Percentiles rank a stretch among this genome's conserved stretches.
These are phyloP conservation scores for Mycena capillaripes DNA, from an alignment of 768 basidiomycete genomes.

Conservation along the genomic window DNA sequence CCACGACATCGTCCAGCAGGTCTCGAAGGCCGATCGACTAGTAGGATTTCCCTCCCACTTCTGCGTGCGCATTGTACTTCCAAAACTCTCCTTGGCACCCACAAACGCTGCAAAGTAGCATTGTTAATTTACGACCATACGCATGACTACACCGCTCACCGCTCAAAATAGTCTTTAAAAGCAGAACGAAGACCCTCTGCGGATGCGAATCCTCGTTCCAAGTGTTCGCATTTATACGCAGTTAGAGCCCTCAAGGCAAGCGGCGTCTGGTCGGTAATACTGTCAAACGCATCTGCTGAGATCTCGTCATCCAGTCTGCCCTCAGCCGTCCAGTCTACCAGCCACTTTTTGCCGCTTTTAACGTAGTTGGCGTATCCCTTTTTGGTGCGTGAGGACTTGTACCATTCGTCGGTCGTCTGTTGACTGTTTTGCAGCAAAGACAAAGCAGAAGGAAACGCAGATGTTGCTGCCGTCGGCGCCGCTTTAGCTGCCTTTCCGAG, in stretches of 20 bases:
- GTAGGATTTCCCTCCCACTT: slow-evolving; percentile 40
- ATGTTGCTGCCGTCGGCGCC: no score
- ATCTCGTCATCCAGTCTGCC: not conserved
- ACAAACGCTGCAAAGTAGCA: slow-evolving; percentile 14
- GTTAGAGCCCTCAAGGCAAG: slow-evolving; percentile 33
- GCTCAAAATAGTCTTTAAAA: slow-evolving; percentile 38
- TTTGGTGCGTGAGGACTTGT: slow-evolving; percentile 32
- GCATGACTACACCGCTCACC: not conserved
- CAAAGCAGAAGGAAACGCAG: no score
- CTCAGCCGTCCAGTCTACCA: slow-evolving; percentile 19
- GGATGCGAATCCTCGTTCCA: slow-evolving; percentile 31
- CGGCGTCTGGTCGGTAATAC: slow-evolving; percentile 30
- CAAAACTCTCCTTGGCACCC: slow-evolving; percentile 39
- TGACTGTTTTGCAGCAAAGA: slow-evolving; percentile 30
- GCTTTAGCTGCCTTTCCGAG: no score
- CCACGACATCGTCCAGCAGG: slow-evolving; percentile 39
- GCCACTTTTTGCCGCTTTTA: slow-evolving; percentile 33
- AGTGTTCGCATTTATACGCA: slow-evolving; percentile 40
- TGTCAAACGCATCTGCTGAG: slow-evolving; percentile 31
- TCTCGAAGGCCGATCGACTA: slow-evolving; percentile 41
- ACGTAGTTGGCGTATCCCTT: slow-evolving; percentile 39
- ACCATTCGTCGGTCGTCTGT: slow-evolving; percentile 38
- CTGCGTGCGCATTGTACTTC: slow-evolving; percentile 27
- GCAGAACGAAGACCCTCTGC: slow-evolving; percentile 38
- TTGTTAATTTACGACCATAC: not conserved